These are phyloP conservation scores for Ascochyta koolunga DNA, from an alignment of 2,329 filamentous ascomycete genomes.

Conservation along the genomic window DNA sequence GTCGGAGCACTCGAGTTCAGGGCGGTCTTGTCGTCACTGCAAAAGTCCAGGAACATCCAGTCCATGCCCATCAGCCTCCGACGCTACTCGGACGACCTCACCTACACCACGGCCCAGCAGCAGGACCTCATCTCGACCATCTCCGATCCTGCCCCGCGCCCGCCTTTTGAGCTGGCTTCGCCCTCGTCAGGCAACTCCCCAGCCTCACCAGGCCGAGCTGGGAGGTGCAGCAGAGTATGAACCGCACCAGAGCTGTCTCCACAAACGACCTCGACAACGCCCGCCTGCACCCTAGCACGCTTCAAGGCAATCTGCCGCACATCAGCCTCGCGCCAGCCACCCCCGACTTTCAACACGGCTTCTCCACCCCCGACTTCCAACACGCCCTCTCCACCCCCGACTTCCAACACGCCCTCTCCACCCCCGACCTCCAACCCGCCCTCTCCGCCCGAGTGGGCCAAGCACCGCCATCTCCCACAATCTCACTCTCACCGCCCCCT, in stretches of 20 bases:
- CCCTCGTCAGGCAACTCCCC: slow-evolving; percentile 27
- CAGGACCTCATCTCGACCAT: slow-evolving; percentile 55
- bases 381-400: slow-evolving; percentile 32
- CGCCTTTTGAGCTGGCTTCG: slow-evolving; percentile 42
- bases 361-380: slow-evolving; percentile 30
- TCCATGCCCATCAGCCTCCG: slow-evolving; percentile 71
- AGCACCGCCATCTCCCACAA: slow-evolving; percentile 44
- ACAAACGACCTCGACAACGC: slow-evolving; percentile 62
- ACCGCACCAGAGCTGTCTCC: slow-evolving; percentile 61
- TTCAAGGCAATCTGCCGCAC: slow-evolving; percentile 36
- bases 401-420: slow-evolving; percentile 26
- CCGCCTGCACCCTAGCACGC: slow-evolving; percentile 50
- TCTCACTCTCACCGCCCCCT: slow-evolving; percentile 53
- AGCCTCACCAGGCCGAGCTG: slow-evolving; percentile 32
- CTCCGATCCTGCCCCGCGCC: slow-evolving; percentile 55
- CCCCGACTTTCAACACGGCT: slow-evolving; percentile 30
- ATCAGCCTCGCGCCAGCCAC: slow-evolving; percentile 46
- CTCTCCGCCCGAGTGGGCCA: slow-evolving; percentile 13
- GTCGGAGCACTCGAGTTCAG: slow-evolving; percentile 94
- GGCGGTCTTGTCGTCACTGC: slow-evolving; percentile 84
- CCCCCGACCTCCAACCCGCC: slow-evolving; percentile 34
- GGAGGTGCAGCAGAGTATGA: slow-evolving; percentile 38
- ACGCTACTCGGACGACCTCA: slow-evolving; percentile 70
- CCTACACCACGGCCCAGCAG: slow-evolving; percentile 53
- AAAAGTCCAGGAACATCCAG: slow-evolving; percentile 78